Conservation (phyloP, 805 yeast genomes). For the Danielia oregonensis region DNA sequence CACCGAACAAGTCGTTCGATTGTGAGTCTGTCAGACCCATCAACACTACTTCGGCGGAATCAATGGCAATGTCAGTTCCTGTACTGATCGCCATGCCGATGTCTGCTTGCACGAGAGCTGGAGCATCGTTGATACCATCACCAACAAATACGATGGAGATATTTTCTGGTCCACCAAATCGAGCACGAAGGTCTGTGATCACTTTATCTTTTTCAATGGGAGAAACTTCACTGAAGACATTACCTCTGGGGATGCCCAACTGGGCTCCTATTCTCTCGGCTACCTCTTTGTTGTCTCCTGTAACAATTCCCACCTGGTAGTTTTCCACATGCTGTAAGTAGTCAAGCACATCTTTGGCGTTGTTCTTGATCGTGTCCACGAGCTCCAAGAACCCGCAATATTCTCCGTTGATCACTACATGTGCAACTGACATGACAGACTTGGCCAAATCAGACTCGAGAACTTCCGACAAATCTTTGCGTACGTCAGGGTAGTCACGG, state of each 20-base stretch:
- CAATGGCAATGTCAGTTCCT: slow-evolving; percentile 95
- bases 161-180: slow-evolving; percentile 29
- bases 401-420: slow-evolving; percentile 53
- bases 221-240: slow-evolving; percentile 70
- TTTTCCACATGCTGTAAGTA: slow-evolving; percentile 48
- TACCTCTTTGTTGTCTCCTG: slow-evolving; percentile 74
- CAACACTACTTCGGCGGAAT: slow-evolving; percentile 91
- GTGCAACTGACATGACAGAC: slow-evolving; percentile 44
- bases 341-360: slow-evolving; percentile 57
- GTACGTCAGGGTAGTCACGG: slow-evolving; percentile 15
- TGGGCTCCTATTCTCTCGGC: slow-evolving; percentile 62
- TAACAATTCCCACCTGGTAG: slow-evolving; percentile 74
- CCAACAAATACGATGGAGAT: slow-evolving; percentile 81
- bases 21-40: slow-evolving; percentile 33
- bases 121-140: slow-evolving; percentile 97
- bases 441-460: slow-evolving; percentile 14
- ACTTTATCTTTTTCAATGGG: slow-evolving; percentile 76
- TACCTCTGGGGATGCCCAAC: slow-evolving; percentile 60
- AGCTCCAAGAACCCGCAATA: slow-evolving; percentile 66
- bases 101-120: slow-evolving; percentile 86
- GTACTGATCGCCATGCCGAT: slow-evolving; percentile 89
- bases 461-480: slow-evolving; percentile 6
- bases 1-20: slow-evolving; percentile 42
- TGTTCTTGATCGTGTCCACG: slow-evolving; percentile 63
- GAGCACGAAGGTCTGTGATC: slow-evolving; percentile 52